Conservation (phyloP, 1,139 yeast genomes). For the Sugiyamaella neomexicana region DNA sequence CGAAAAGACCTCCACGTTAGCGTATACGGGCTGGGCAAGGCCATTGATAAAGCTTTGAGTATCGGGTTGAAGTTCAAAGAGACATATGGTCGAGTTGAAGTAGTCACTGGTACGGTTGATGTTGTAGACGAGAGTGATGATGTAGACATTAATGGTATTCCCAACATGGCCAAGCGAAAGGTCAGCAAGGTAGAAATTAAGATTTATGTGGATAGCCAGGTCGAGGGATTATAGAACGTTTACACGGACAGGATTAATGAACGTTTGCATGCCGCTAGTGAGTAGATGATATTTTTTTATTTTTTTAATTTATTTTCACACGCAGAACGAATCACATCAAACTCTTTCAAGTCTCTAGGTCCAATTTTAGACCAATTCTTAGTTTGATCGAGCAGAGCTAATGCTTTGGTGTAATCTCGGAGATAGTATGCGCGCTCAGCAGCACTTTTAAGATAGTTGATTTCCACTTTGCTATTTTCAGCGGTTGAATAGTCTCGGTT, state of each 20-base stretch:
- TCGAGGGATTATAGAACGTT: neutral
- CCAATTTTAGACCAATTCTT: constrained; percentile 24
- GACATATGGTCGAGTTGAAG: constrained; percentile 31
- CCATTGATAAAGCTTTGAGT: constrained; percentile 37
- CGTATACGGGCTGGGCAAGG: constrained; percentile 39
- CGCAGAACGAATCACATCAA: constrained; percentile 25
- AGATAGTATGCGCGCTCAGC: constrained; percentile 40
- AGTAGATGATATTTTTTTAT: neutral
- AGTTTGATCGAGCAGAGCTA: constrained; percentile 31
- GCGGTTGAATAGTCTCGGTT: constrained; percentile 22
- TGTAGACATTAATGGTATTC: constrained; percentile 21
- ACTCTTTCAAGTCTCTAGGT: constrained; percentile 26
- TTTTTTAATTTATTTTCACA: constrained; percentile 16
- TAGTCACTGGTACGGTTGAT: constrained; percentile 29
- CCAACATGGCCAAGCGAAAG: constrained; percentile 25
- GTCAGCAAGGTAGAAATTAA: constrained; percentile 31
- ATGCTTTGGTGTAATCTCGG: constrained; percentile 33
- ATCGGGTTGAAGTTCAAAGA: constrained; percentile 36
- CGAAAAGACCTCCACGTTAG: constrained; percentile 27
- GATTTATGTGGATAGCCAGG: constrained; percentile 18
- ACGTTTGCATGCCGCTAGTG: too few relatives aligned
- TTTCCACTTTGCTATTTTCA: constrained; percentile 31
- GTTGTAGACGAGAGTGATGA: constrained; percentile 30
- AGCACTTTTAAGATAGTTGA: constrained; percentile 36
- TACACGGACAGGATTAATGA: too few relatives aligned